Evolutionary conservation across 345 rosid genomes (phyloP), one percentile per base, ranked within the genome.

Genomic region (Xanthoceras sorbifolium): DNA sequence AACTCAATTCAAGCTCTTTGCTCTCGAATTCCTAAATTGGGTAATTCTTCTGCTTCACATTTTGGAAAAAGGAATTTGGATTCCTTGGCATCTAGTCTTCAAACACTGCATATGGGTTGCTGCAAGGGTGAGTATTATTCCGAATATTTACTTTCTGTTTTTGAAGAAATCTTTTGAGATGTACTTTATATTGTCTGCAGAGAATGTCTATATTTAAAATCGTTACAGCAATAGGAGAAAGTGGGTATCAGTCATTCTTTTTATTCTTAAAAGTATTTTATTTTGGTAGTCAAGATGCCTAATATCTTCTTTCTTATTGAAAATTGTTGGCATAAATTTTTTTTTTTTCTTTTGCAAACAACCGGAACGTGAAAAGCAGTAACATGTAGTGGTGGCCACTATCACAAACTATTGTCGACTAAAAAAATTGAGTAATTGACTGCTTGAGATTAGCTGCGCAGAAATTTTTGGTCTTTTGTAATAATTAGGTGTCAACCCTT

Each of bases 71-170:
- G 80, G 52, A 65, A 79, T 80, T 73, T 70, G 62, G 68, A 78
- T 74, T 73, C 86, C 1, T 48, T 85, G 84, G 90, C 92, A 52
- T 69, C 77, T 60, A 85, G 83, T 76, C 90, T 93, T 85, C 88
- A 86, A 79, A 83, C 67, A 36, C 86, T 93, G 77, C 98, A 93
- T 79, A 85, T 93, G 83, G 90, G 91, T 72, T 88, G 89, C 69
- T 93, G 97, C 82, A 84, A 85, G 67, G 89, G 98, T 93, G 61
- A 84, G 88, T 69, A 38, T 74, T n/a, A 52, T 81, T 74, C 32
- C 75, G 74, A 32, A 18, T 22, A 48, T n/a, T 20, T 29, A 73
- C 23, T 29, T 9, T 75, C 42, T 67, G 42, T 73, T 23, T 40
- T 68, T 50, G 9, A 40, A 46, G 36, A 46, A 67, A 64, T 54